A percentile compares a stretch with the other conserved stretches of the same genome.
phyloP scores from a whole-genome alignment of 2,329 filamentous ascomycete genomes.

The Cladorrhinum sp. region DNA sequence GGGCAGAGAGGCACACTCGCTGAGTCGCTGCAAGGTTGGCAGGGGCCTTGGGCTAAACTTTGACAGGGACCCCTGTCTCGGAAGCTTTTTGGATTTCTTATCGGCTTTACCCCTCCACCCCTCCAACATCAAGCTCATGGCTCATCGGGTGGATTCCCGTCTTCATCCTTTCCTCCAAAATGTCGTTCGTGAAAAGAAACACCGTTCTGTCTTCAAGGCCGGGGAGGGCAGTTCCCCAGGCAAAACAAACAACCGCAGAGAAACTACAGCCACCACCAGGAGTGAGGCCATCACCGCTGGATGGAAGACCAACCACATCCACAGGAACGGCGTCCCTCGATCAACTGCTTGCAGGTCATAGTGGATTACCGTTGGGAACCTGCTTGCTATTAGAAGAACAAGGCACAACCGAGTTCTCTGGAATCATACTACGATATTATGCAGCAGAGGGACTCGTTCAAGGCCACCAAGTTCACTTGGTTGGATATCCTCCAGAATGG shows the following conservation, averaged over 20 bases:
- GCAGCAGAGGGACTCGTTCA: conserved; percentile 91
- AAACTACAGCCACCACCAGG: conserved; percentile 44
- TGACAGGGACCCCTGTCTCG: neutral
- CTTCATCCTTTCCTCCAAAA: conserved; percentile 28
- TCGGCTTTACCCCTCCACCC: conserved; percentile 20
- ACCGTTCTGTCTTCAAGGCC: conserved; percentile 46
- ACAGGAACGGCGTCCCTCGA: conserved; percentile 88
- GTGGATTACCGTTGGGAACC: conserved; percentile 77
- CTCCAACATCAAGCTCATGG: conserved; percentile 10
- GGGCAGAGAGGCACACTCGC: neutral
- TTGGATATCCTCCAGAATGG: conserved; percentile 80
- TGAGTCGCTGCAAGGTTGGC: neutral
- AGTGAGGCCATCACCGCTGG: conserved; percentile 80
- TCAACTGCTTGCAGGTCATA: conserved; percentile 78
- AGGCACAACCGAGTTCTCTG: conserved; percentile 91
- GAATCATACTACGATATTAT: conserved; percentile 80
- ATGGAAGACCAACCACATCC: conserved; percentile 84
- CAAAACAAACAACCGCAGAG: conserved; percentile 18
- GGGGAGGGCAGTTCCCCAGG: conserved; percentile 30
- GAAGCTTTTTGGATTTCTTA: conserved; percentile 11
- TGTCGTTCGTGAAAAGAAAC: conserved; percentile 60
- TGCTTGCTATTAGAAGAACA: conserved; percentile 80
- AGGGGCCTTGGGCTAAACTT: neutral
- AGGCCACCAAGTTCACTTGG: conserved; percentile 81
- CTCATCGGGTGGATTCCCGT: neutral